Evolutionary conservation across 805 yeast genomes (phyloP).

Genomic region (Myxozyma neotropica): DNA sequence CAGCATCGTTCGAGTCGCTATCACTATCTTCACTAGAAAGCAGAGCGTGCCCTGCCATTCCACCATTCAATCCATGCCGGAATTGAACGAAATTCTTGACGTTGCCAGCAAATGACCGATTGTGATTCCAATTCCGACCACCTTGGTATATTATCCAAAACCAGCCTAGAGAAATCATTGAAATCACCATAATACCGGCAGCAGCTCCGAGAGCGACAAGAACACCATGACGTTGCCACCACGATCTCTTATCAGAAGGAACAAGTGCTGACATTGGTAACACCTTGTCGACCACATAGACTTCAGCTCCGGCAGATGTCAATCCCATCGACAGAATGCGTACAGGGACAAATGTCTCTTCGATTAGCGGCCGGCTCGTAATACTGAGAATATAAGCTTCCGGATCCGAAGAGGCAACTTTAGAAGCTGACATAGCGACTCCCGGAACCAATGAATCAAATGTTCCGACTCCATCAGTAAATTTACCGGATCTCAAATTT

Average conservation of each 20-base stretch:
- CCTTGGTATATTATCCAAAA: conserved; percentile 20
- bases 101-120: background rate
- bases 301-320: conserved; percentile 26
- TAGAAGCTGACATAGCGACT: conserved; percentile 2
- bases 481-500: conserved; percentile 7
- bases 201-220: conserved; percentile 25
- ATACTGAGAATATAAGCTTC: background rate
- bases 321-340: conserved; percentile 24
- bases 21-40: conserved; percentile 12
- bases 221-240: conserved; percentile 27
- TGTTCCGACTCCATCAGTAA: conserved; percentile 7
- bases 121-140: conserved; percentile 7
- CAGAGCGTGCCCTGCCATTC: background rate
- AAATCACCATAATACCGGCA: conserved; percentile 16
- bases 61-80: conserved; percentile 3
- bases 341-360: conserved; percentile 2
- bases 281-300: conserved; percentile 27
- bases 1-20: conserved; percentile 14
- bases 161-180: conserved; percentile 16
- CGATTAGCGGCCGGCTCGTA: background rate
- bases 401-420: background rate
- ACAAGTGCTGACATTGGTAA: conserved; percentile 8
- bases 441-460: conserved; percentile 24
- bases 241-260: conserved; percentile 2
- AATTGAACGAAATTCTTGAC: conserved; percentile 7